Base-by-base conservation (phyloP, 495 filamentous ascomycete species). In the Pseudotulostoma volvatum region DNA sequence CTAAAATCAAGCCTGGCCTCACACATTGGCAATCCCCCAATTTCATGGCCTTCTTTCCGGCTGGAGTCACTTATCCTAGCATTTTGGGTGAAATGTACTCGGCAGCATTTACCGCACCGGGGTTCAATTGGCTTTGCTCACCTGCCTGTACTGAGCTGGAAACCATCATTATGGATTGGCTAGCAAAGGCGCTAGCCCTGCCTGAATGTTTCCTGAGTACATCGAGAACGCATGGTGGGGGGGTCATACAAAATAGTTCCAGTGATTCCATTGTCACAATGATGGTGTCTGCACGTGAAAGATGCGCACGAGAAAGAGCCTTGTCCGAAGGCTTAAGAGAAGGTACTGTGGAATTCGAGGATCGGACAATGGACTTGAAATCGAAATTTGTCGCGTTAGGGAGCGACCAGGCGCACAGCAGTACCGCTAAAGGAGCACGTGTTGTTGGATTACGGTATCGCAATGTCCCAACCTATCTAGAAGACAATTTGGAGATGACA, bases 21-120 rank as follows among this genome's bases (percentile, higher is more conserved):
- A 97, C 90, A 0, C 90, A 96, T 59, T 97, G 90, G 82, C 84
- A 93, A 56, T 82, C 77, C 2, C 90, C 90, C 1, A 88, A 90
- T 54, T 97, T 93, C 70, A 82, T 94, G 71, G 90, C 90, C 23
- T 97, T 87, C 72, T 97, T 82, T 59, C 84, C 90, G 9, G 84
- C 85, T n/a, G 72, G 70, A 25, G 77, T 77, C 35, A 79, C 78
- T 28, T 95, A 80, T 59, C 87, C 90, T 0, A 78, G 75, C 33
- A 84, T 95, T 53, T 74, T 97, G 2, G 90, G 86, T 3, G 90
- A 97, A 58, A 76, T 97, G 57, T 97, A 94, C 63, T 81, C 74
- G 2, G 74, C 83, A 0, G 80, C 87, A 3, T 85, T 96, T 53
- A 87, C 74, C 7, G 82, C 81, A 2, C 84, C 90, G 8, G 83